Base-by-base conservation (phyloP, 140 eudicot genomes). In the Cichorium intybus region DNA sequence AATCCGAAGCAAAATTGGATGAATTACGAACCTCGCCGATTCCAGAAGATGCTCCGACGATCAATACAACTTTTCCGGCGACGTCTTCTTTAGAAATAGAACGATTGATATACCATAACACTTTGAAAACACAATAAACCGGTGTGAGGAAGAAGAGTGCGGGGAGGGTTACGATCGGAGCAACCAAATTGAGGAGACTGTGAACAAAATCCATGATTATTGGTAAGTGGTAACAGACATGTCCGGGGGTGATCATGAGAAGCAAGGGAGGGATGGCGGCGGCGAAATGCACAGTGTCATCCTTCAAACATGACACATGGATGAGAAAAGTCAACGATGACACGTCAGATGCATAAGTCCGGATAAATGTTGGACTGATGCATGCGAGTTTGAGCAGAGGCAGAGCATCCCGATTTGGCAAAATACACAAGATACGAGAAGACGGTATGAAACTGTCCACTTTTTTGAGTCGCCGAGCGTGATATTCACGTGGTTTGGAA, bases 41-140 rank as follows among this genome's bases (percentile, higher is more conserved):
- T 10, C 75, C 75, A 10, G 80, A 75, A 35, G 80, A 68, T 37
- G 80, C 75, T 51, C 74, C 70, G 53, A 54, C 69, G 52, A 75
- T 52, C 17, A 75, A 61, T 0, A 75, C 64, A 31, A 75, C 75
- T 66, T 75, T 75, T 16, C 80, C 75, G 70, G 75, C 57, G 22
- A 75, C 80, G 16, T 75, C 56, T 58, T 75, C 70, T 21, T 43
- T 60, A 6, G 24, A 67, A 45, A 75, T 48, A 16, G 60, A 67
- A 54, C 50, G 56, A 33, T 4, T 33, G 50, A 74, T 34, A 24
- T 47, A 50, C 6, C 67, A 26, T 12, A 49, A 24, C 2, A 57
- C 47, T 47, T 74, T 65, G 46, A 56, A 48, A 18, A 18, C 0
- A 0, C 29, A 24, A 29, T 74, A 74, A 6, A 64, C 37, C 18